A percentile compares a stretch with the other conserved stretches of the same genome.
phyloP scores from a whole-genome alignment of 2,329 filamentous ascomycete species.

The Venturia carpophila region DNA sequence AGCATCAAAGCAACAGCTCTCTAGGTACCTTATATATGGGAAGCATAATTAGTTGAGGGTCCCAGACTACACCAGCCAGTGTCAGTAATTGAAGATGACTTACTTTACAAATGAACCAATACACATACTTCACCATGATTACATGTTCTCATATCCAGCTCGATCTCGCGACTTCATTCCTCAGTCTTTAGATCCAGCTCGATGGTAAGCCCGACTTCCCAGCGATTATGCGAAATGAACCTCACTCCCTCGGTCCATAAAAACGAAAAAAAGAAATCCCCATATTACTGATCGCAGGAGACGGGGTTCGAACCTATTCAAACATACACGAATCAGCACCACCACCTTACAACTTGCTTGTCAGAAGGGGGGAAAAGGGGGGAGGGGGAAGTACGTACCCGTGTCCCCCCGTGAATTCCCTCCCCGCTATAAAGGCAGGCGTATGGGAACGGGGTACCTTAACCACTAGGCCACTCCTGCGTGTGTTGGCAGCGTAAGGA shows the following conservation, averaged over 20 bases:
- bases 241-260: background rate
- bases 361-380: background rate
- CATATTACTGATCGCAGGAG: background rate
- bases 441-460: conserved; percentile 33
- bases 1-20: background rate
- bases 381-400: background rate
- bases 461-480: conserved; percentile 34
- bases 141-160: background rate
- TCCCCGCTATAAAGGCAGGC: no score
- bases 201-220: background rate
- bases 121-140: background rate
- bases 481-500: conserved; percentile 15
- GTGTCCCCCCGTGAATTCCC: conserved; percentile 4
- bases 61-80: background rate
- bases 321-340: background rate
- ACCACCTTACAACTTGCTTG: background rate
- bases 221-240: background rate
- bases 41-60: background rate
- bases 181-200: background rate
- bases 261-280: background rate
- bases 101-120: background rate
- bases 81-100: background rate
- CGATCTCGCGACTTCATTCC: background rate
- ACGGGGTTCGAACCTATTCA: conserved; percentile 4
- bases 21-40: background rate